Evolutionary conservation across 2,329 filamentous ascomycete species (phyloP).

Genomic region (Immersiporthe knoxdaviesiana): DNA sequence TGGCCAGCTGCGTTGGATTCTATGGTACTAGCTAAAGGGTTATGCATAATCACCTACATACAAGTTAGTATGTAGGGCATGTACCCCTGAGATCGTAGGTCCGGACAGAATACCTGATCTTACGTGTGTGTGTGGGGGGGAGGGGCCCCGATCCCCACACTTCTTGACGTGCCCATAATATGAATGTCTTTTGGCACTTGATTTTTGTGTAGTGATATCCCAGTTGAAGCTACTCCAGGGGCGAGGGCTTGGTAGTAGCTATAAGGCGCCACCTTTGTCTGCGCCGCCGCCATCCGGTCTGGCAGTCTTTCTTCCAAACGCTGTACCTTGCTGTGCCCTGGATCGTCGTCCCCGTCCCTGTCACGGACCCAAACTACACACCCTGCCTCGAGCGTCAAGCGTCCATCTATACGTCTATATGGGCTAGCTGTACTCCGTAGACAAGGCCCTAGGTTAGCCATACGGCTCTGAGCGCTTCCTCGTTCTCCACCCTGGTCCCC

Average conservation of each 20-base stretch:
- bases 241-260: background rate
- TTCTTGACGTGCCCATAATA: background rate
- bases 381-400: background rate
- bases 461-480: background rate
- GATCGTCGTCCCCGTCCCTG: conserved; percentile 1
- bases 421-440: background rate
- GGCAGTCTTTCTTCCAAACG: too few relatives aligned
- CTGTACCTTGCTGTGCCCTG: background rate
- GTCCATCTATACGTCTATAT: background rate
- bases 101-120: background rate
- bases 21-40: background rate
- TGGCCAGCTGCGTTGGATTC: background rate
- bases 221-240: background rate
- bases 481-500: background rate
- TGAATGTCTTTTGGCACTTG: background rate
- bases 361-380: background rate
- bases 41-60: background rate
- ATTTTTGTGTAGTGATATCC: background rate
- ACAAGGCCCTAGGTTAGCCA: background rate
- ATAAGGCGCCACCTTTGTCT: background rate
- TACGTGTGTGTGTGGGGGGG: background rate
- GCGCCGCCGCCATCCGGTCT: background rate
- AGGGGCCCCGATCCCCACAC: background rate
- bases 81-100: background rate
- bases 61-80: background rate